phyloP scores from a whole-genome alignment of 2,329 filamentous ascomycete species.

The Pseudogymnoascus sp. region DNA sequence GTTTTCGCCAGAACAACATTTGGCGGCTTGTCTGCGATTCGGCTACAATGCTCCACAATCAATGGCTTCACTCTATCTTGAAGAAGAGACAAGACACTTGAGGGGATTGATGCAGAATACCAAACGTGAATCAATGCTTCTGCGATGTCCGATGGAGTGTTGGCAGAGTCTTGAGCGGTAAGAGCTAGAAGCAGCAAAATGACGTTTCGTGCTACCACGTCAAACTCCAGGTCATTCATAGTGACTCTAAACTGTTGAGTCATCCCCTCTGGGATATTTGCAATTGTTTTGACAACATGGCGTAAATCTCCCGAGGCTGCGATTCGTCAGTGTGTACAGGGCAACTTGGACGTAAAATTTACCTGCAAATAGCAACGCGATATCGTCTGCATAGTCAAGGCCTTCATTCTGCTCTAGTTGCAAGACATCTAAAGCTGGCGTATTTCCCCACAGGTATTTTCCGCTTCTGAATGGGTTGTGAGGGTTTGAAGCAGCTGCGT shows the following conservation, averaged over 20 bases:
- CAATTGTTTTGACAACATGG: slow-evolving; percentile 17
- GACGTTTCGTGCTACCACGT: slow-evolving; percentile 17
- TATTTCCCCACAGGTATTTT: slow-evolving; percentile 19
- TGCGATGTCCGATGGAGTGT: neutral
- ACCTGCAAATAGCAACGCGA: slow-evolving; percentile 18
- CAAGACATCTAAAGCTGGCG: slow-evolving; percentile 16
- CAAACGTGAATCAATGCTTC: slow-evolving; percentile 14
- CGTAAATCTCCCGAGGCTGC: slow-evolving; percentile 18
- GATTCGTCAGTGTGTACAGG: neutral
- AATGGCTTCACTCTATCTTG: slow-evolving; percentile 10
- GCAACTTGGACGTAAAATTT: neutral
- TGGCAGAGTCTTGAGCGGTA: slow-evolving; percentile 4
- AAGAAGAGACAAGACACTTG: neutral
- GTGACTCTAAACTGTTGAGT: slow-evolving; percentile 10
- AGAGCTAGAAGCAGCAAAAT: slow-evolving; percentile 17
- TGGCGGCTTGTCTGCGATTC: slow-evolving; percentile 9
- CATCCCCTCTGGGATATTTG: slow-evolving; percentile 9
- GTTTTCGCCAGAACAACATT: slow-evolving; percentile 12
- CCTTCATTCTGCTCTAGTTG: slow-evolving; percentile 16
- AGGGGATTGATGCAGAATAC: slow-evolving; percentile 14
- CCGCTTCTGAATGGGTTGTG: slow-evolving; percentile 11
- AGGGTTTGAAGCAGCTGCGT: neutral
- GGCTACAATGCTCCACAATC: slow-evolving; percentile 11
- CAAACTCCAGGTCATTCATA: slow-evolving; percentile 19
- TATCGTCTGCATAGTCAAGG: slow-evolving; percentile 11